A percentile compares a stretch with the other conserved stretches of the same genome.
phyloP scores from a whole-genome alignment of 1,284 basidiomycete genomes.

The Sporisorium sorghi region DNA sequence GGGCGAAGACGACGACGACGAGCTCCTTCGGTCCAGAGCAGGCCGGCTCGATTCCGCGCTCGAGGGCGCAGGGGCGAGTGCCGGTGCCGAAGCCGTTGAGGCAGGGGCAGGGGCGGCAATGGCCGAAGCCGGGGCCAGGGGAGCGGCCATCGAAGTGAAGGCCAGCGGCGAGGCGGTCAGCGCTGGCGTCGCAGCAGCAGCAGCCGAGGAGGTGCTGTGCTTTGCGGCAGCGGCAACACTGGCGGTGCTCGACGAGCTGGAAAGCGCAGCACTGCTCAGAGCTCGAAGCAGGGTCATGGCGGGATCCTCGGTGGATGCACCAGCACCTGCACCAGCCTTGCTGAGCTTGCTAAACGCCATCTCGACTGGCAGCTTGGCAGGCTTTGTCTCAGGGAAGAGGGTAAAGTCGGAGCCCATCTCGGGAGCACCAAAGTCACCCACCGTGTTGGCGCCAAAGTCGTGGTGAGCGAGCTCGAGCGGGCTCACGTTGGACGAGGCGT shows the following conservation, averaged over 20 bases:
- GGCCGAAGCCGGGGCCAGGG: conserved; percentile 26
- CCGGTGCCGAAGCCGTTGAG: conserved; percentile 19
- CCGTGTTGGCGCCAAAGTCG: conserved; percentile 35
- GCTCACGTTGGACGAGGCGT: conserved; percentile 54
- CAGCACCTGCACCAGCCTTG: conserved; percentile 33
- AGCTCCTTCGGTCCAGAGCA: conserved; percentile 30
- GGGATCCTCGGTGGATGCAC: conserved; percentile 37
- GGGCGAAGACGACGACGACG: conserved; percentile 39
- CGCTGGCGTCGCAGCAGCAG: conserved; percentile 23
- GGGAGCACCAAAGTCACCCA: conserved; percentile 48
- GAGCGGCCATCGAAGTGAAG: conserved; percentile 34
- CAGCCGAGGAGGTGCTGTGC: conserved; percentile 11
- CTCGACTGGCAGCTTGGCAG: conserved; percentile 41
- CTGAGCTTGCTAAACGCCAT: conserved; percentile 58
- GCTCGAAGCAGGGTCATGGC: conserved; percentile 53
- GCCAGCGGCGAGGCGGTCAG: conserved; percentile 49
- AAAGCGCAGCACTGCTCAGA: conserved; percentile 49
- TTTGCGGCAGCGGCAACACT: conserved; percentile 17
- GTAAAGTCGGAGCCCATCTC: conserved; percentile 51
- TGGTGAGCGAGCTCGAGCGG: conserved; percentile 38
- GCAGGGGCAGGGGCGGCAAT: conserved; percentile 10
- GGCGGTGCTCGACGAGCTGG: conserved; percentile 33
- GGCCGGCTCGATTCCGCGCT: conserved; percentile 19
- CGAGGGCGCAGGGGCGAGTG: conserved; percentile 19
- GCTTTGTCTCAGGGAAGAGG: conserved; percentile 51